These are phyloP conservation scores for Pseudogymnoascus sp. DNA, from an alignment of 2,329 filamentous ascomycete genomes.

Conservation along the genomic window DNA sequence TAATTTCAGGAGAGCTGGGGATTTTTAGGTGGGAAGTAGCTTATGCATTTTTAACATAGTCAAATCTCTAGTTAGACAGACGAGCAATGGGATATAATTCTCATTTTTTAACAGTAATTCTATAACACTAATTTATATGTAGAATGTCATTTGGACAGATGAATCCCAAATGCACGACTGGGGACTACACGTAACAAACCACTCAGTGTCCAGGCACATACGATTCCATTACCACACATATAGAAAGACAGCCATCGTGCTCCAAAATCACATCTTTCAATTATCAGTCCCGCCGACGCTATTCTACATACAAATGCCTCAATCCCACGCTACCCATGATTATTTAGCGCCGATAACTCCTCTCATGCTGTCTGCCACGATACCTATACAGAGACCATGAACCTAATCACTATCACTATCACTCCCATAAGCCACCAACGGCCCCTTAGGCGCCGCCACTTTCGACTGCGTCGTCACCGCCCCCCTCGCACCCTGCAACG, in stretches of 20 bases:
- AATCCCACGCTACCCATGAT: conserved; percentile 1
- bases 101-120: neutral
- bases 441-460: conserved; percentile 51
- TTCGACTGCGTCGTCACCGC: conserved; percentile 41
- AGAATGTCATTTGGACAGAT: neutral
- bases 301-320: neutral
- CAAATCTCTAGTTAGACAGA: neutral
- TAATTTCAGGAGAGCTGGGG: too few relatives aligned
- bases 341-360: neutral
- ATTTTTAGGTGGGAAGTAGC: too few relatives aligned
- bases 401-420: conserved; percentile 54
- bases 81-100: neutral
- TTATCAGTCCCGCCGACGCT: neutral
- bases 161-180: neutral
- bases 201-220: neutral
- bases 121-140: neutral
- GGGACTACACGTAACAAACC: neutral
- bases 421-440: conserved; percentile 81
- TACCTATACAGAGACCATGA: neutral
- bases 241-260: neutral
- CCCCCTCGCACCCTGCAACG: conserved; percentile 53
- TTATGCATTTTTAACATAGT: too few relatives aligned
- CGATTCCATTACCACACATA: neutral
- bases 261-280: neutral
- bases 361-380: neutral